A percentile compares a stretch with the other conserved stretches of the same genome.
Evolutionary conservation across 2,329 filamentous ascomycete genomes (phyloP).

Genomic region (Talaromyces sp.): DNA sequence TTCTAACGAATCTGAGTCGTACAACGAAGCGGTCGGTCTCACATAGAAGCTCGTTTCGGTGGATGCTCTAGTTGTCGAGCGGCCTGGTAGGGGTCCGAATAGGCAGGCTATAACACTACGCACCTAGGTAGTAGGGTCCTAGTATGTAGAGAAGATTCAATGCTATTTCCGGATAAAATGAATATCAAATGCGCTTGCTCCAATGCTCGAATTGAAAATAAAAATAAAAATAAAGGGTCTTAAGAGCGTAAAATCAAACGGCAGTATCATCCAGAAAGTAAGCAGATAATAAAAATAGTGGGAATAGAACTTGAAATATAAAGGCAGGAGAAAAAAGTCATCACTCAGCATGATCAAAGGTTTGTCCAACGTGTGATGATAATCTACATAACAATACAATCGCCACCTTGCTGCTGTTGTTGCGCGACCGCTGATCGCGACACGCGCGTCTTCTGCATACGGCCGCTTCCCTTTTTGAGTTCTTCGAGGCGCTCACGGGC

Average conservation of each 20-base stretch:
- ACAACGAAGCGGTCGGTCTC: not conserved
- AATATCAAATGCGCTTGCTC: not conserved
- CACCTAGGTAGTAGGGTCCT: not conserved
- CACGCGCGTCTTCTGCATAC: constrained; percentile 70
- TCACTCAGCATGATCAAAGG: not conserved
- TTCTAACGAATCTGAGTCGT: not conserved
- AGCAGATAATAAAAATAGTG: not conserved
- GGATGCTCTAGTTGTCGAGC: not conserved
- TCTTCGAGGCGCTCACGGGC: constrained; percentile 90
- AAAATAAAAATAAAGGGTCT: not conserved
- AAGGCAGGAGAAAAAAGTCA: not conserved
- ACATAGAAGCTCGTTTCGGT: not conserved
- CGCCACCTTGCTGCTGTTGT: constrained; percentile 75
- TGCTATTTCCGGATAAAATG: not conserved
- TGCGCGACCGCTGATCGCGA: constrained; percentile 77
- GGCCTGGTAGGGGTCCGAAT: not conserved
- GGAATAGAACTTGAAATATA: not conserved
- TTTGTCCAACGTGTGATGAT: not conserved
- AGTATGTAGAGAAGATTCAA: not conserved
- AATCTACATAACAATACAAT: constrained; percentile 77
- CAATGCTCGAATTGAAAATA: not conserved
- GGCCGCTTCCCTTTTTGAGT: constrained; percentile 74
- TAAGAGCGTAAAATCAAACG: not conserved
- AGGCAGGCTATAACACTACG: not conserved
- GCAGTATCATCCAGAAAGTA: not conserved